phyloP scores from a whole-genome alignment of 345 rosid species.

The Rhodomyrtus tomentosa region DNA sequence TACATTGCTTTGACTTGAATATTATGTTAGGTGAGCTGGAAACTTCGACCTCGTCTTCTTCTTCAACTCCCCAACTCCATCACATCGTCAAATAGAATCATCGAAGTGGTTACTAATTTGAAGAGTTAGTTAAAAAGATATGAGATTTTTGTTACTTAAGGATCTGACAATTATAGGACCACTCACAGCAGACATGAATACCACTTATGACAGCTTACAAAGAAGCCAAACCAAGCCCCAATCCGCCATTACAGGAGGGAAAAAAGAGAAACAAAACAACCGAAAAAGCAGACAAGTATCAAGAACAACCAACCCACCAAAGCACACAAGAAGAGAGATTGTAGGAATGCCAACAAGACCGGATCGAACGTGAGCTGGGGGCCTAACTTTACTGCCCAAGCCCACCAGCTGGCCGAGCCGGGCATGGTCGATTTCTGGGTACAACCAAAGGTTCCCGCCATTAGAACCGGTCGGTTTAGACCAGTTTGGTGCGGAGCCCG shows the following conservation, averaged over 20 bases:
- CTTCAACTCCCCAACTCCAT: neutral
- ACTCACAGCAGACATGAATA: neutral
- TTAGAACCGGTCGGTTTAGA: neutral
- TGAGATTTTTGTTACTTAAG: neutral
- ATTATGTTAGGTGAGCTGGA: neutral
- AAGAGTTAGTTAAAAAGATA: neutral
- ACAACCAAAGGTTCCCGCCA: neutral
- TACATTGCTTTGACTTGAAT: neutral
- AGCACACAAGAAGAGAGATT: neutral
- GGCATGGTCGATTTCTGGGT: neutral
- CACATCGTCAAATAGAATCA: neutral
- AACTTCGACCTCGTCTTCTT: neutral
- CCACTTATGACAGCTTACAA: neutral
- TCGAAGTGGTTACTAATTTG: neutral
- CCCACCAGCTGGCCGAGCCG: neutral
- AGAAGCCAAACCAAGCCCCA: neutral
- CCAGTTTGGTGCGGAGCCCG: neutral
- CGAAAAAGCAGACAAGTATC: neutral
- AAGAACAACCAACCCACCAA: neutral
- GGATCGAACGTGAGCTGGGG: neutral
- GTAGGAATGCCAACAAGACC: neutral
- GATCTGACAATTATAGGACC: neutral
- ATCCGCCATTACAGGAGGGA: neutral
- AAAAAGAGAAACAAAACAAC: neutral
- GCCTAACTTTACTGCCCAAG: neutral